Base-by-base conservation (phyloP, 2,329 filamentous ascomycete genomes). In the Whalleya microplaca region DNA sequence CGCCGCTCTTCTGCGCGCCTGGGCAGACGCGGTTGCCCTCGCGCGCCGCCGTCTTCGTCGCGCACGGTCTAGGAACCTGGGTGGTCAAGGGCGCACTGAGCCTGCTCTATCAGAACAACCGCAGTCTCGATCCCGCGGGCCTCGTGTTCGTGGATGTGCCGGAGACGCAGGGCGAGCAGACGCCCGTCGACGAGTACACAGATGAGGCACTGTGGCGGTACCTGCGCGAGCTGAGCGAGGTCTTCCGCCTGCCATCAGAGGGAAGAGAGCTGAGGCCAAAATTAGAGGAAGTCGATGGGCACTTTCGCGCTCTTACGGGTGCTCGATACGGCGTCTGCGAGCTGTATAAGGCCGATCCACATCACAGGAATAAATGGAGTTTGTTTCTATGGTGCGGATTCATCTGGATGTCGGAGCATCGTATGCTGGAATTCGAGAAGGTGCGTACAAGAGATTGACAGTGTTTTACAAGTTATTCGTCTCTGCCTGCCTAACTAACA, bases 11-110 rank as follows among this genome's bases (percentile, higher is more conserved):
- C 41, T n/a, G 20, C 16, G 37, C 21, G 37, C 21, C 2, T 18
- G 12, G 23, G 41, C 2, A 18, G 19, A 16, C 29, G 14, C 3
- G 21, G 20, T 47, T 41, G 19, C 44, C 53, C 4, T 48, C 61
- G 10, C 46, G 58, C 3, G 40, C 43, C 3, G 48, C 32, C 40
- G 41, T 61, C 12, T 61, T 63, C 19, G 21, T 63, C 8, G 53
- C 61, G 2, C 61, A 63, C 20, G 61, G 61, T 2, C 23, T 63
- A 8, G 58, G 53, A 7, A 40, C 32, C 2, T 63, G 61, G 61
- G 27, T 63, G 2, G 58, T 63, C 8, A 63, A 63, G 44, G 45
- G 55, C 7, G n/a, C 54, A 2, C 23, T 62, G 9, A 23, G 20
- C 1, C 41, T 53, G 9, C 27, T 27, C 1, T 16, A 12, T 14